phyloP scores from a whole-genome alignment of 2,329 filamentous ascomycete genomes.

The Talaromyces rugulosus region DNA sequence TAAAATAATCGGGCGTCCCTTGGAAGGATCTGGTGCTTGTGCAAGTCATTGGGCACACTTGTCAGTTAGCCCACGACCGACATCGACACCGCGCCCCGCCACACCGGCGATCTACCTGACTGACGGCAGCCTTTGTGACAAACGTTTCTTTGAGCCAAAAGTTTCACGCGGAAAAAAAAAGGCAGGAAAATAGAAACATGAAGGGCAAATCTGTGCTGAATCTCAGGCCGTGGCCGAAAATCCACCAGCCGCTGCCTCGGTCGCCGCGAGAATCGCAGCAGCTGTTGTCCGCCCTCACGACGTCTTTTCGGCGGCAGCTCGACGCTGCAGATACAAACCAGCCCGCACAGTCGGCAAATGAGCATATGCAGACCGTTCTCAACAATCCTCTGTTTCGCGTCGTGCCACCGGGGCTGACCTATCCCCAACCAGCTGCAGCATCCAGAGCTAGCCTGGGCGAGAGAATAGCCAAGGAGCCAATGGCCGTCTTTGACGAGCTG shows the following conservation, averaged over 20 bases:
- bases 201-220: slow-evolving; percentile 46
- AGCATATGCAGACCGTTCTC: slow-evolving; percentile 35
- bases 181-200: slow-evolving; percentile 37
- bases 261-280: slow-evolving; percentile 56
- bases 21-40: background rate
- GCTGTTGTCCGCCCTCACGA: slow-evolving; percentile 57
- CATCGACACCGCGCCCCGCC: background rate
- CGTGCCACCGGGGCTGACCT: slow-evolving; percentile 23
- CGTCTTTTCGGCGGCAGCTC: slow-evolving; percentile 60
- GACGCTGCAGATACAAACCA: slow-evolving; percentile 38
- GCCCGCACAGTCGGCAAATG: slow-evolving; percentile 31
- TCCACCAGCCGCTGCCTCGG: slow-evolving; percentile 50
- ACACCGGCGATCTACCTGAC: background rate
- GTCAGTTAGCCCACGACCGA: background rate
- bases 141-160: background rate
- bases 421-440: slow-evolving; percentile 13
- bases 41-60: background rate
- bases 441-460: slow-evolving; percentile 16
- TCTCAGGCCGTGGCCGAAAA: slow-evolving; percentile 50
- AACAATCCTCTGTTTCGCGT: slow-evolving; percentile 40
- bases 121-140: background rate
- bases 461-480: slow-evolving; percentile 27
- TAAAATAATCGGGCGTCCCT: background rate
- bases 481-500: slow-evolving; percentile 34
- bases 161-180: background rate